Conservation (phyloP, 177 flowering plant genomes). For the Vitis hybrid region DNA sequence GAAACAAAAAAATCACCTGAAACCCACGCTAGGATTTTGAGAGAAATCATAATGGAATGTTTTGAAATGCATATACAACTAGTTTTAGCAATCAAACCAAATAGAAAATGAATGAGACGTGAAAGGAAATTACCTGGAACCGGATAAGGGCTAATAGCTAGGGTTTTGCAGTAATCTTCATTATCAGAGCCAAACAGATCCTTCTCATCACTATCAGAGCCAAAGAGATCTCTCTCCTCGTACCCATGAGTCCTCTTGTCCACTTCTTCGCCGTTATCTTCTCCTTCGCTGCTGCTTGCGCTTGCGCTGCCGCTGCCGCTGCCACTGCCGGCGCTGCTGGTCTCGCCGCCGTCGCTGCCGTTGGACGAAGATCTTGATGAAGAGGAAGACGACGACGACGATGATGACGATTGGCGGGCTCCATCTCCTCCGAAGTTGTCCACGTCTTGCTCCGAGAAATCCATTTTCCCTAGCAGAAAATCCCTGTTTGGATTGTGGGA, state of each 20-base stretch:
- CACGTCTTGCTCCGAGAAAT: conserved; percentile 27
- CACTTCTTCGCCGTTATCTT: conserved; percentile 27
- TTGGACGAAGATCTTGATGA: conserved; percentile 31
- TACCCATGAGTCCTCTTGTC: conserved; percentile 9
- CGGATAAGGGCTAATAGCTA: conserved; percentile 53
- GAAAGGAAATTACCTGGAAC: conserved; percentile 58
- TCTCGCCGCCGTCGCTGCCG: conserved; percentile 16
- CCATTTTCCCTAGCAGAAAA: conserved; percentile 9
- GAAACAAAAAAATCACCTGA: too few relatives aligned
- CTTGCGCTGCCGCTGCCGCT: conserved; percentile 24
- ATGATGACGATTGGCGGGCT: conserved; percentile 17
- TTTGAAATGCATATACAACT: too few relatives aligned
- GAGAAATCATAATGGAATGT: too few relatives aligned
- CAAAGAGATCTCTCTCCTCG: conserved; percentile 61
- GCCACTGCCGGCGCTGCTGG: conserved; percentile 11
- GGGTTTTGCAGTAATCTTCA: conserved; percentile 69
- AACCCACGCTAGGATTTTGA: too few relatives aligned
- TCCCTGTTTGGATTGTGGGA: too few relatives aligned
- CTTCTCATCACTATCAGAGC: conserved; percentile 63
- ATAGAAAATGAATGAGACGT: neutral
- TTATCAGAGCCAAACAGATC: conserved; percentile 93
- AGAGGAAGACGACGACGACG: conserved; percentile 25
- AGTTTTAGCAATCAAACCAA: neutral
- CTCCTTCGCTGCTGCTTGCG: conserved; percentile 23
- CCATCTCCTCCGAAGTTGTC: conserved; percentile 31